Evolutionary conservation across 805 yeast species (phyloP).

Genomic region (Schwanniomyces pseudopolymorphus): DNA sequence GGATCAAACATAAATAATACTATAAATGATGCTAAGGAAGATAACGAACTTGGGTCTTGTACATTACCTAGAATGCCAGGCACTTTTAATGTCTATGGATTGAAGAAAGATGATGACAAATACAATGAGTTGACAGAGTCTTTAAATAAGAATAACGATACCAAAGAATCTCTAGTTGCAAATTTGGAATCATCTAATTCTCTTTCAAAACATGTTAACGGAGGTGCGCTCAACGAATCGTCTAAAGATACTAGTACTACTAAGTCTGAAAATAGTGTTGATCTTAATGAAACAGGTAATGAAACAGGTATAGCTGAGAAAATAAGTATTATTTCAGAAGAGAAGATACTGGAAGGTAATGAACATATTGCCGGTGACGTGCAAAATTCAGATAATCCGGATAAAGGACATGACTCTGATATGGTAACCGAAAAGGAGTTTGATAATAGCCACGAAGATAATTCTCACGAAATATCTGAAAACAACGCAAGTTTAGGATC

Average conservation of each 20-base stretch:
- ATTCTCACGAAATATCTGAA: background rate
- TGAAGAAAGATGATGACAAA: slow-evolving; percentile 10
- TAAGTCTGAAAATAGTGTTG: background rate
- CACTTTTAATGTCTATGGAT: slow-evolving; percentile 19
- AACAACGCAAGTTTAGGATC: background rate
- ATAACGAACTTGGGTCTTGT: slow-evolving; percentile 1
- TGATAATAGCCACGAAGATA: too few relatives aligned
- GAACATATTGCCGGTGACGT: background rate
- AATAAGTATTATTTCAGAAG: background rate
- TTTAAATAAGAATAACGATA: slow-evolving; percentile 4
- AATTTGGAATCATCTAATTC: slow-evolving; percentile 4
- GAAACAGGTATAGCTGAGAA: background rate
- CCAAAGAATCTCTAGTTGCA: background rate
- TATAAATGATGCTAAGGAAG: background rate
- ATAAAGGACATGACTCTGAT: background rate
- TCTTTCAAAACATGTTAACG: background rate
- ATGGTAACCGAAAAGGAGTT: background rate
- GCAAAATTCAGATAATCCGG: background rate
- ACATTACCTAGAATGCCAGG: slow-evolving; percentile 24
- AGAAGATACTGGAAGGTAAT: background rate
- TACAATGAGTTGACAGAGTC: slow-evolving; percentile 12
- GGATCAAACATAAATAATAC: background rate
- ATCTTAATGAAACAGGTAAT: background rate
- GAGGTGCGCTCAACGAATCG: background rate
- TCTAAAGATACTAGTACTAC: background rate